Base-by-base conservation (phyloP, 768 basidiomycete species). In the Agaricus subrufescens region DNA sequence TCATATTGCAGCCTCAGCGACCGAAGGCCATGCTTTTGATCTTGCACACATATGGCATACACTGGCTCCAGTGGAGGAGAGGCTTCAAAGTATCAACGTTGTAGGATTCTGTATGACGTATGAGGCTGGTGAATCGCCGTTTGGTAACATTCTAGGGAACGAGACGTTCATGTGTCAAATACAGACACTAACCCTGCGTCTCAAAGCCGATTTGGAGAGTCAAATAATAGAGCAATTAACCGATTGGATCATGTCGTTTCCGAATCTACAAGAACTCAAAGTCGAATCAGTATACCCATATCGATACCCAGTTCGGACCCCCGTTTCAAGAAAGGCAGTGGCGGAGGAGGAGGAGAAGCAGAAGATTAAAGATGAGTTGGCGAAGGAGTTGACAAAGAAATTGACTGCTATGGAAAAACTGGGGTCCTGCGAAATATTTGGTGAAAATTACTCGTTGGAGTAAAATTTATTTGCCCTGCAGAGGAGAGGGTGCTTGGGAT, bases 121-220 rank as follows among this genome's bases (percentile, higher is more conserved):
- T 42, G 54, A 56, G 47, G 54, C 47, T 4, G 54, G 54, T 43
- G 47, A 56, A 56, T 56, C 54, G 11, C 54, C 54, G 27, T 56
- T 56, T 40, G 46, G 47, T 15, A 44, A 49, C 42, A 31, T 19
- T 12, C 14, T 49, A 47, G 54, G 30, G 40, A 44, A 48, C 9
- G 30, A 26, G 29, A 14, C 46, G 8, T 46, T 56, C 3, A 26
- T 48, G 27, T 25, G 40, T 27, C n/a, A 49, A 39, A 43, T 56
- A 30, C 48, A 49, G 30, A 27, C 25, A 23, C 25, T 56, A 3
- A 56, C 54, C 40, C 37, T 56, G 46, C 54, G 54, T 5, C 37
- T 56, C 23, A 43, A 56, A 14, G 47, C 39, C 39, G 54, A 56
- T 23, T 37, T 56, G 15, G 30, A 31, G n/a, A 48, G 15, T 48